Percentiles rank a stretch among this genome's conserved stretches.
Evolutionary conservation across 2,329 filamentous ascomycete species (phyloP).

Genomic region (Plectosphaerella plurivora): DNA sequence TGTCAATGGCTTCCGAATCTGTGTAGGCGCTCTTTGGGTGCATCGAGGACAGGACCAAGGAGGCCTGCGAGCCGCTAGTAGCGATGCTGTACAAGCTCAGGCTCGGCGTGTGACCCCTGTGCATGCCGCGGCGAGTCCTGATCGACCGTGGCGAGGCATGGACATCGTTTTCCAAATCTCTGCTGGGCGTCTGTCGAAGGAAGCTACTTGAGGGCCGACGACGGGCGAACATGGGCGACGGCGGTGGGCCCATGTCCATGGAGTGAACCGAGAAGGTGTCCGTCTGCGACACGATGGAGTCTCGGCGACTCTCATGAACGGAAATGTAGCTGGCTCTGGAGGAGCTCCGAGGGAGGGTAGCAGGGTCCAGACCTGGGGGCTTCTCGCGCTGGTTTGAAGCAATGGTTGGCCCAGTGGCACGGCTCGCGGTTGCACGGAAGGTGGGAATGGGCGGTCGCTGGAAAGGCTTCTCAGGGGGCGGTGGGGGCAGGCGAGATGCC

Average conservation of each 20-base stretch:
- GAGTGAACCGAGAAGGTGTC: constrained; percentile 51
- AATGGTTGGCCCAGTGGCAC: constrained; percentile 10
- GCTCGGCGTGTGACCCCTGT: constrained; percentile 40
- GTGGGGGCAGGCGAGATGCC: constrained; percentile 12
- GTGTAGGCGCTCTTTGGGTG: constrained; percentile 44
- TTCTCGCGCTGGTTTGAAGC: constrained; percentile 6
- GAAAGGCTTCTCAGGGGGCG: constrained; percentile 4
- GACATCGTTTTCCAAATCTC: constrained; percentile 11
- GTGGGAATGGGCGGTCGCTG: constrained; percentile 4
- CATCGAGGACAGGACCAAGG: constrained; percentile 45
- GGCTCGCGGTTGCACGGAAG: constrained; percentile 3
- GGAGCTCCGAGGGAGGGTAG: constrained; percentile 29
- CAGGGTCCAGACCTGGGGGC: constrained; percentile 8
- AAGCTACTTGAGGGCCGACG: constrained; percentile 16
- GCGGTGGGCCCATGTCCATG: constrained; percentile 35
- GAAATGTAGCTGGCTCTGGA: constrained; percentile 46
- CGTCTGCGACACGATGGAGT: constrained; percentile 52
- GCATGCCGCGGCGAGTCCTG: constrained; percentile 20
- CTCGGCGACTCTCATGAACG: constrained; percentile 44
- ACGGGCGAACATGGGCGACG: constrained; percentile 34
- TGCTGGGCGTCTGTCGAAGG: constrained; percentile 10
- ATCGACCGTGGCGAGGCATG: not conserved
- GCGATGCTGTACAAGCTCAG: constrained; percentile 60
- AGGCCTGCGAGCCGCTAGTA: constrained; percentile 51
- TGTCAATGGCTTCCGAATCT: constrained; percentile 42